Evolutionary conservation across 192 early-diverging fungal species (phyloP).

Genomic region (Cetraspora pellucida): DNA sequence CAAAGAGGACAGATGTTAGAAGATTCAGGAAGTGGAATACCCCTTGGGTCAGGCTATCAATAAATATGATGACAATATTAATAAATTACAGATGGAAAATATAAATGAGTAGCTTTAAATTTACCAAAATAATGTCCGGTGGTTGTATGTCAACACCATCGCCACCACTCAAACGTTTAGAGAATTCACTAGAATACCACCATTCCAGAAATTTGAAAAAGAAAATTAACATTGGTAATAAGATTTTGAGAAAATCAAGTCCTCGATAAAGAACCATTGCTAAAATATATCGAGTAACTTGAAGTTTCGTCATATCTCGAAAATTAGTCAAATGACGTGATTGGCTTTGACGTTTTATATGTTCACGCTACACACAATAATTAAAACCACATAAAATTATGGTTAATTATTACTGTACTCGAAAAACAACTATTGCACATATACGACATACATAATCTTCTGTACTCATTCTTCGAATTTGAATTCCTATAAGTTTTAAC

Average conservation of each 20-base stretch:
- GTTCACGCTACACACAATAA: slow-evolving; percentile 36
- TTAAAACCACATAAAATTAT: background rate
- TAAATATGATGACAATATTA: background rate
- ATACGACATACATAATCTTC: slow-evolving; percentile 74
- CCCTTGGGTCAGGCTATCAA: slow-evolving; percentile 70
- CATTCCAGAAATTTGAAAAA: slow-evolving; percentile 94
- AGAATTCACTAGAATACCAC: slow-evolving; percentile 91
- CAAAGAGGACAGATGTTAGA: slow-evolving; percentile 84
- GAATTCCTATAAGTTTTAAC: slow-evolving; percentile 77
- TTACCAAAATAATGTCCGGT: slow-evolving; percentile 70
- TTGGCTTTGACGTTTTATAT: background rate
- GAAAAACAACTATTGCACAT: background rate
- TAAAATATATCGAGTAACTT: slow-evolving; percentile 33
- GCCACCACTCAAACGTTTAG: slow-evolving; percentile 52
- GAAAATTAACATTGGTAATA: slow-evolving; percentile 89
- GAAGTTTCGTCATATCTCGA: slow-evolving; percentile 15
- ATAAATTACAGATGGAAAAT: background rate
- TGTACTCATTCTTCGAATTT: slow-evolving; percentile 76
- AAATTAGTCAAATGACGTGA: background rate
- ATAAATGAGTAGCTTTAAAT: slow-evolving; percentile 3
- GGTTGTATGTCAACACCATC: slow-evolving; percentile 65
- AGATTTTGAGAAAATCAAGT: slow-evolving; percentile 73
- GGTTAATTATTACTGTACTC: background rate
- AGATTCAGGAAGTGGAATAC: slow-evolving; percentile 71
- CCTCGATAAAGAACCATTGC: slow-evolving; percentile 54